A percentile compares a stretch with the other conserved stretches of the same genome.
Conservation (phyloP, 2,329 filamentous ascomycete species). For the Colletotrichum agaves region DNA sequence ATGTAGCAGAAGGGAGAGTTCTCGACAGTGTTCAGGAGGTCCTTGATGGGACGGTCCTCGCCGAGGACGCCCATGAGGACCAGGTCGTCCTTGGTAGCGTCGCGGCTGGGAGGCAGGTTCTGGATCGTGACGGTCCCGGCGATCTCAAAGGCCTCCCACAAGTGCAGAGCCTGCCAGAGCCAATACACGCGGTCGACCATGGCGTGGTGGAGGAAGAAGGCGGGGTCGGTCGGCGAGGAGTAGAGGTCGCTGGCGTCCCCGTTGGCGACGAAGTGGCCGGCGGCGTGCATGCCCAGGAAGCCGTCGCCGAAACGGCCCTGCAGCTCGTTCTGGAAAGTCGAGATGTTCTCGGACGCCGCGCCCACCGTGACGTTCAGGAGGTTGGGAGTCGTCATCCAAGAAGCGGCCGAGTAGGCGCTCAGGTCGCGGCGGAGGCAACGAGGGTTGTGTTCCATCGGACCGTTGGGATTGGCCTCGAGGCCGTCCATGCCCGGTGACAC, state of each 20-base stretch:
- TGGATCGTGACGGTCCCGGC: constrained; percentile 40
- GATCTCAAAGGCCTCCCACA: constrained; percentile 33
- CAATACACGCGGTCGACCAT: constrained; percentile 44
- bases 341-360: constrained; percentile 34
- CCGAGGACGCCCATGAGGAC: constrained; percentile 43
- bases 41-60: constrained; percentile 43
- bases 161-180: constrained; percentile 43
- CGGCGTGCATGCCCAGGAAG: constrained; percentile 43
- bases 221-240: constrained; percentile 41
- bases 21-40: constrained; percentile 46
- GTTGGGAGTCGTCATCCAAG: constrained; percentile 40
- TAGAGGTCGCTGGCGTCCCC: constrained; percentile 42
- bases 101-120: constrained; percentile 40
- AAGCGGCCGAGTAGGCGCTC: constrained; percentile 36
- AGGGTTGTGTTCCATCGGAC: constrained; percentile 42
- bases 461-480: constrained; percentile 6
- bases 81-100: constrained; percentile 41
- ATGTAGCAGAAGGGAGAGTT: constrained; percentile 49
- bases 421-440: constrained; percentile 48
- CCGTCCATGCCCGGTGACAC: constrained; percentile 39
- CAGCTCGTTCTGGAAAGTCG: constrained; percentile 45
- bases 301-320: constrained; percentile 45
- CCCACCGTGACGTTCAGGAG: constrained; percentile 42
- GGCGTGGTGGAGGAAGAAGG: constrained; percentile 43
- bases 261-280: constrained; percentile 45